Evolutionary conservation across 2,329 filamentous ascomycete species (phyloP).

Genomic region (Neonectria punicea): DNA sequence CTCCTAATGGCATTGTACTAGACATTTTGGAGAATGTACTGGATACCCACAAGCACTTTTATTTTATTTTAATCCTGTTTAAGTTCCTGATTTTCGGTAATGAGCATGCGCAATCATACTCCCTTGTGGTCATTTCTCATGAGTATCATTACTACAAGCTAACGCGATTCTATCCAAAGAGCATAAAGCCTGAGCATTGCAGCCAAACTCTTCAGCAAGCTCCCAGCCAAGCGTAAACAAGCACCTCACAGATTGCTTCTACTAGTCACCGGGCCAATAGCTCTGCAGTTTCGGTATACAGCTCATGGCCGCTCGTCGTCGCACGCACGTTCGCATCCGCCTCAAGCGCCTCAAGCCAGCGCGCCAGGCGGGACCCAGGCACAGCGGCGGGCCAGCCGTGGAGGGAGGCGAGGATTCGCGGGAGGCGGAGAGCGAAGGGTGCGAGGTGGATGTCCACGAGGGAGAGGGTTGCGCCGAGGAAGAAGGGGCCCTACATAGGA

Average conservation of each 20-base stretch:
- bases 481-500: constrained; percentile 71
- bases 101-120: background rate
- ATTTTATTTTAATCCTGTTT: background rate
- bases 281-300: constrained; percentile 68
- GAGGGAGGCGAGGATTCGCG: constrained; percentile 72
- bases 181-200: too few species aligned
- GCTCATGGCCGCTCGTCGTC: constrained; percentile 71
- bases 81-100: background rate
- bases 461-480: constrained; percentile 63
- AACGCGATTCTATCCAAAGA: background rate
- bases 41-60: constrained; percentile 25
- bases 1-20: constrained; percentile 8
- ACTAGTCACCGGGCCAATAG: constrained; percentile 50
- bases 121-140: background rate
- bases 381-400: constrained; percentile 73
- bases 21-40: constrained; percentile 13
- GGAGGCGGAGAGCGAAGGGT: constrained; percentile 77
- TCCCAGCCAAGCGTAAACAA: background rate
- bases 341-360: constrained; percentile 78
- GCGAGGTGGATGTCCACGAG: constrained; percentile 81
- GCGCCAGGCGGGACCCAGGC: constrained; percentile 71
- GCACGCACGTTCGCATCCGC: constrained; percentile 68
- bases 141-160: background rate
- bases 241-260: background rate
- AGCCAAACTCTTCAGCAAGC: background rate